A percentile compares a stretch with the other conserved stretches of the same genome.
Conservation (phyloP, 176 grass and related monocot genomes). For the Aegilops speltoides region DNA sequence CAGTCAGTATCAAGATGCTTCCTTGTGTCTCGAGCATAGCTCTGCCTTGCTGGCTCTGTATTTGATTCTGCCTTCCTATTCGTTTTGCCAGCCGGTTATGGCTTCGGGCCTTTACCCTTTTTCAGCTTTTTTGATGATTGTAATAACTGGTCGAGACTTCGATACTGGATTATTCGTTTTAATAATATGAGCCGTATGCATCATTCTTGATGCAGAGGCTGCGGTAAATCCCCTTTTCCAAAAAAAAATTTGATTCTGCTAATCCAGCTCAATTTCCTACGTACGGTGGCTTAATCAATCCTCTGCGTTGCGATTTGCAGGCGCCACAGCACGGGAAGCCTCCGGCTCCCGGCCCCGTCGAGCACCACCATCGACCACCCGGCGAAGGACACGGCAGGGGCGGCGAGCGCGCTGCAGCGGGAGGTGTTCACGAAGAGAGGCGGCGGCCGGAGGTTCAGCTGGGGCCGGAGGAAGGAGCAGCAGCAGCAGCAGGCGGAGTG, state of each 20-base stretch:
- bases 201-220: no score
- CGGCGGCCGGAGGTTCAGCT: conserved; percentile 35
- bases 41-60: not conserved
- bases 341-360: not conserved
- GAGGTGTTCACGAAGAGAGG: conserved; percentile 44
- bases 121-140: no score
- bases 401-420: conserved; percentile 22
- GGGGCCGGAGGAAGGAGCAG: conserved; percentile 51
- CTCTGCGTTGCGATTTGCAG: conserved; percentile 12
- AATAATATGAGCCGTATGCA: no score
- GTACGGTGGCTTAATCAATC: not conserved
- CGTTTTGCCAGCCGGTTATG: no score
- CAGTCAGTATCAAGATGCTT: not conserved
- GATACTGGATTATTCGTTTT: no score
- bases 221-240: no score
- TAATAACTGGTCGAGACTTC: no score
- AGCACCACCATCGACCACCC: not conserved
- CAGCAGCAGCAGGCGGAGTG: conserved; percentile 40
- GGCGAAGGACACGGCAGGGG: not conserved
- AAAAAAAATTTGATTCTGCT: no score
- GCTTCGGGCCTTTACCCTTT: no score
- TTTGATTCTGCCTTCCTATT: no score
- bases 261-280: not conserved
- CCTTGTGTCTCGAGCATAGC: not conserved
- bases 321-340: conserved; percentile 48